Conservation (phyloP, 2,329 filamentous ascomycete species). For the Epichloe gansuensis region DNA sequence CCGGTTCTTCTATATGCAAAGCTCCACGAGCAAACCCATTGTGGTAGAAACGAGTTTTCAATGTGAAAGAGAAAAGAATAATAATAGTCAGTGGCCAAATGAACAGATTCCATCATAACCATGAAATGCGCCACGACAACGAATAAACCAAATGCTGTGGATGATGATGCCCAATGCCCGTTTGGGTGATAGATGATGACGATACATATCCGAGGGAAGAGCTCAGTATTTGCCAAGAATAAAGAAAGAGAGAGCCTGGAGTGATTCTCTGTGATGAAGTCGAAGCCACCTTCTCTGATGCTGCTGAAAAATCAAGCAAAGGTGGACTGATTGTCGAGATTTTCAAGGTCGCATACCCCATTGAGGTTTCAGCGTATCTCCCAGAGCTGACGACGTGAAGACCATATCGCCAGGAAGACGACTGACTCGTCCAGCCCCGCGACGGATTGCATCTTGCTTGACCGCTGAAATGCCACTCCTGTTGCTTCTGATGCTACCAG, state of each 20-base stretch:
- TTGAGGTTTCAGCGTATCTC: constrained; percentile 44
- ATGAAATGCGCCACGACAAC: constrained; percentile 7
- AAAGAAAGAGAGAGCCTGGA: too few species aligned
- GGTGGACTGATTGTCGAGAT: neutral
- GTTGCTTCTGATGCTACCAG: constrained; percentile 55
- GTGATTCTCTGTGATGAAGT: too few species aligned
- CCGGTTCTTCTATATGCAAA: constrained; percentile 23
- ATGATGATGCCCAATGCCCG: constrained; percentile 1
- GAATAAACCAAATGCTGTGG: constrained; percentile 8
- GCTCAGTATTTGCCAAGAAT: neutral
- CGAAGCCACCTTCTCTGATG: neutral
- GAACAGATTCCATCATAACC: constrained; percentile 5
- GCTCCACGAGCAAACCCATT: constrained; percentile 13
- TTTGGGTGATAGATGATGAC: neutral
- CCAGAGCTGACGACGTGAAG: constrained; percentile 59
- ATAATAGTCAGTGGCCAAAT: constrained; percentile 8
- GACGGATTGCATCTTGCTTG: constrained; percentile 60
- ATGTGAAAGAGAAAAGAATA: constrained; percentile 14
- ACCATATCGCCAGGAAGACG: constrained; percentile 71
- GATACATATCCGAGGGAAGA: neutral
- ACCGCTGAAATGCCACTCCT: constrained; percentile 57
- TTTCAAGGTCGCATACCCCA: constrained; percentile 40
- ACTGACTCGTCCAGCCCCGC: constrained; percentile 75
- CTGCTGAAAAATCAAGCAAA: neutral
- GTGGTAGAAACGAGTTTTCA: constrained; percentile 14